Evolutionary conservation across 73 alveolate genomes (phyloP).

Genomic region (Durusdinium trenchii): DNA sequence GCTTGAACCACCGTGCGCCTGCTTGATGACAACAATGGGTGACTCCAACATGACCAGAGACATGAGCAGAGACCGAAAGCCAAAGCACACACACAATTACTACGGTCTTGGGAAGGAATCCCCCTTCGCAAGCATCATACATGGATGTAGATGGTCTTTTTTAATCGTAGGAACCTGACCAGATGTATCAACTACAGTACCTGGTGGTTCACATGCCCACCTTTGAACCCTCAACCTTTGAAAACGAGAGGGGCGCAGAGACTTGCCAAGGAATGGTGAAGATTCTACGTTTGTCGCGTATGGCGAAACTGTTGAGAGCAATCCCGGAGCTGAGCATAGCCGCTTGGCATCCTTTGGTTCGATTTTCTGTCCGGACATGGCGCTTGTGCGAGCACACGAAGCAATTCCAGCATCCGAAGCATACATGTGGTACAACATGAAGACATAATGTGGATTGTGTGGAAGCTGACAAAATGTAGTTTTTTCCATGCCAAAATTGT

Average conservation of each 20-base stretch:
- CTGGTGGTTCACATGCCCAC: neutral
- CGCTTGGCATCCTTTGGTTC: neutral
- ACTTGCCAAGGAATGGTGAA: conserved; percentile 61
- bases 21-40: too few relatives aligned
- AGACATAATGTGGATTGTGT: neutral
- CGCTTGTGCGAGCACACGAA: too few relatives aligned
- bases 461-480: too few relatives aligned
- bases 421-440: neutral
- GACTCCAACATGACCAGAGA: too few relatives aligned
- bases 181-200: neutral
- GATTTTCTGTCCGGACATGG: too few relatives aligned
- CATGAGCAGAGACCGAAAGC: too few relatives aligned
- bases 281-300: conserved; percentile 71
- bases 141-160: neutral
- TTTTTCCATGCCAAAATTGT: too few relatives aligned
- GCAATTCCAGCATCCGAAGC: too few relatives aligned
- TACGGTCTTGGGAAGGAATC: too few relatives aligned
- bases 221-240: too few relatives aligned
- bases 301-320: conserved; percentile 75
- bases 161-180: neutral
- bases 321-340: conserved; percentile 81
- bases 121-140: neutral
- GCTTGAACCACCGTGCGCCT: too few relatives aligned
- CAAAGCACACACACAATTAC: too few relatives aligned
- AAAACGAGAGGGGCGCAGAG: neutral